Conservation (phyloP, 495 filamentous ascomycete genomes). For the Xylaria intraflava region DNA sequence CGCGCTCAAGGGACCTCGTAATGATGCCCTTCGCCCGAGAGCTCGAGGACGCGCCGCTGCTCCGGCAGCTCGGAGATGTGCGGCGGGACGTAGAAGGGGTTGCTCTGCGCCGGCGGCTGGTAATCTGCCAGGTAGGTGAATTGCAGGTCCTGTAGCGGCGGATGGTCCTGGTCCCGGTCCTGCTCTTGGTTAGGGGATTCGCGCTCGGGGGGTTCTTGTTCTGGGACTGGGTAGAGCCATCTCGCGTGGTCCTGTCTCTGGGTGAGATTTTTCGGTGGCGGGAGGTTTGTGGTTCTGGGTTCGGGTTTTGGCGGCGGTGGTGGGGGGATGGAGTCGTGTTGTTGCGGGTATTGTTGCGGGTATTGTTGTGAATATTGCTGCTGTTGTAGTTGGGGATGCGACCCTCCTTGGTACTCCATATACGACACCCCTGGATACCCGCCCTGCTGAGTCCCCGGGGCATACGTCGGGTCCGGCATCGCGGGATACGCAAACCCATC, state of each 20-base stretch:
- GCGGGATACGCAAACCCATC: not conserved
- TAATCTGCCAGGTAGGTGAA: constrained; percentile 7
- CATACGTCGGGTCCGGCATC: constrained; percentile 2
- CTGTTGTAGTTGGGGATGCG: constrained; percentile 2
- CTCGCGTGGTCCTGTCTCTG: not conserved
- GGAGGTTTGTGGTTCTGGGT: too few species aligned
- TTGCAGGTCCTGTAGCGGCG: not conserved
- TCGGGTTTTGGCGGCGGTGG: too few species aligned
- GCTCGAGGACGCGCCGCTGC: constrained; percentile 14
- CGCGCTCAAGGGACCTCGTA: constrained; percentile 19
- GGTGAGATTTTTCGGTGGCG: too few species aligned
- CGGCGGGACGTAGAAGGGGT: constrained; percentile 1
- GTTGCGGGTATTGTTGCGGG: not conserved
- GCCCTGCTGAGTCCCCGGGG: constrained; percentile 2
- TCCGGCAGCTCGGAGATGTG: constrained; percentile 12
- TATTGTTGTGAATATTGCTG: not conserved
- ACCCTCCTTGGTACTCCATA: constrained; percentile 11
- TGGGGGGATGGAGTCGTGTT: too few species aligned
- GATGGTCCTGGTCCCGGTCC: too few species aligned
- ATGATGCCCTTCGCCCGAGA: constrained; percentile 23
- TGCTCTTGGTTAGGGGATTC: too few species aligned
- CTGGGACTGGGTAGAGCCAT: constrained; percentile 1
- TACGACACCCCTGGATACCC: constrained; percentile 8
- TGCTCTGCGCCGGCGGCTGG: not conserved
- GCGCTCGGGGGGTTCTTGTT: not conserved